Base-by-base conservation (phyloP, 441 rosid genomes). In the Erodium trifolium region DNA sequence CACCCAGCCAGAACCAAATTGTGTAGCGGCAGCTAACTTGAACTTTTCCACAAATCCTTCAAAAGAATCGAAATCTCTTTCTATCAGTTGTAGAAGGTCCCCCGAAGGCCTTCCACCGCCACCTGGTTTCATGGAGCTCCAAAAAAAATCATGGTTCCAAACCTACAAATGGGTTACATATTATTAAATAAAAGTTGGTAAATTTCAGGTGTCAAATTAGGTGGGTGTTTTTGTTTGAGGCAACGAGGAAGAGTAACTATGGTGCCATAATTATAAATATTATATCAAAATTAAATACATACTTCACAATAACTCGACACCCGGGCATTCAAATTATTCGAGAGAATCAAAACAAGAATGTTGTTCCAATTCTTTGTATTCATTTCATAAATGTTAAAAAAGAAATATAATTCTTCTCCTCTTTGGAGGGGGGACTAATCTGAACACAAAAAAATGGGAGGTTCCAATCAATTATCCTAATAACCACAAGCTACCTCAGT, bases 1-100 rank as follows among this genome's bases (percentile, higher is more conserved):
- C 49, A 90, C 90, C 96, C 97, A 91, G 70, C 97, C 98, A 12
- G 97, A 89, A 75, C 96, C 98, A 83, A 86, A 93, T 72, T 93
- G 87, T 5, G 92, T 76, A 45, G 88, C 82, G 68, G 96, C 95
- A 70, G 93, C 92, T 12, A 84, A 17, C 80, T 77, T 83, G 75
- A 88, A 91, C 78, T 75, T 83, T 66, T 80, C 71, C 23, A 72
- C 72, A 69, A 89, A 91, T 37, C 59, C 75, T 51, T 81, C 83
- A 57, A 87, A 89, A 72, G 96, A 85, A 72, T 90, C 93, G 19
- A 93, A 91, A 84, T 93, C 98, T 76, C 96, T 86, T 73, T 87
- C 88, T 17, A 91, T 81, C 74, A 88, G 72, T 65, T 74, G 76
- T 65, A 89, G 83, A 74, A 93, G 95, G 23, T 86, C 87, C 70